Evolutionary conservation across 2,329 filamentous ascomycete species (phyloP), one percentile per base, ranked within the genome.

Genomic region (Podosphaera xanthii): DNA sequence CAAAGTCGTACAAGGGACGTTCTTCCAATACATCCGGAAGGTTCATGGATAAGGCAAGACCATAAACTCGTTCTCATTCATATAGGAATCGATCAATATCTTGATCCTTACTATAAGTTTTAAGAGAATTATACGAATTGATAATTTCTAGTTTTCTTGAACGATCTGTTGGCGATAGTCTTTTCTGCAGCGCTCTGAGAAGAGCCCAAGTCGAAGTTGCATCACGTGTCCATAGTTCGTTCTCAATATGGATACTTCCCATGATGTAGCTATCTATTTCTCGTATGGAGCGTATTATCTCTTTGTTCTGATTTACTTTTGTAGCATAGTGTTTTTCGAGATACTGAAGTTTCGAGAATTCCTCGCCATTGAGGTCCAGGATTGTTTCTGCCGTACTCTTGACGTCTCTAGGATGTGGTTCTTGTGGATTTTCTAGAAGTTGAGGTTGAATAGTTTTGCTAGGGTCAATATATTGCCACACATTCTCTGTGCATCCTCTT

Each of bases 151-250:
- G 22, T 22, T 22, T 22, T 22, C 22, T 22, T 22, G 22, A 22
- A 22, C 22, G 1, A 22, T 22, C 22, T 22, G 22, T 22, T 22
- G 22, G 22, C 22, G 22, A 22, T 22, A 22, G 22, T 22, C 22
- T 22, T 56, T 56, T 56, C 10, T 56, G 53, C 3, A 56, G 35
- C 7, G 53, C 34, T 42, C 12, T 56, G 8, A 56, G 12, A 9
- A 56, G 53, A 56, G 53, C 53, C 53, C 53, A 56, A n/a, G 35
- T 56, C 30, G 53, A n/a, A 22, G 33, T 56, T 40, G 22, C 53
- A 22, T 56, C 35, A 14, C 33, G 53, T 6, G 53, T 56, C 53
- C 34, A 56, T 9, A 56, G 36, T 22, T 56, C 53, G 42, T 56
- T 56, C 34, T 56, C 35, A n/a, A 56, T 38, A 10, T 56, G 1